A percentile compares a stretch with the other conserved stretches of the same genome.
Conservation (phyloP, 768 basidiomycete genomes). For the Boletus barrowsii region DNA sequence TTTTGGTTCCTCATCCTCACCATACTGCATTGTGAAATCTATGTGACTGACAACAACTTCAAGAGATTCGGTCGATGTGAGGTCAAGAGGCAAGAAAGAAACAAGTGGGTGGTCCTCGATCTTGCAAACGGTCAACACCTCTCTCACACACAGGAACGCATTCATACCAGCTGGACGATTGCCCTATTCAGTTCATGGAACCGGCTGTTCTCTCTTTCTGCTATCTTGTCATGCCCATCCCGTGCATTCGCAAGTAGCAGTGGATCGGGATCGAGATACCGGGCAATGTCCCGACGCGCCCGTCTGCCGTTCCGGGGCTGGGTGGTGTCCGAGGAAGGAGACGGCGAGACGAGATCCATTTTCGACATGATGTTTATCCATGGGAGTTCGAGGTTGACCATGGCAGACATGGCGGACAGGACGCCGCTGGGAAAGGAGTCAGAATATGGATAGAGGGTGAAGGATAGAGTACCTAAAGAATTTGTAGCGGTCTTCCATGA, state of each 20-base stretch:
- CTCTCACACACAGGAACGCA: background rate
- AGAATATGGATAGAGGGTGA: background rate
- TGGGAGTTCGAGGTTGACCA: conserved; percentile 96
- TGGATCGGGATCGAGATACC: conserved; percentile 97
- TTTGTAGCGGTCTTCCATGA: conserved; percentile 99
- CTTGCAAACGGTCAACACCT: conserved; percentile 38
- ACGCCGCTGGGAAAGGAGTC: conserved; percentile 63
- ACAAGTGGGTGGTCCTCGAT: conserved; percentile 99
- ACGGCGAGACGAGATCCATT: conserved; percentile 86
- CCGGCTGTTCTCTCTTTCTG: conserved; percentile 62
- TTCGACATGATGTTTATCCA: conserved; percentile 99
- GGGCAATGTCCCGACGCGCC: conserved; percentile 75
- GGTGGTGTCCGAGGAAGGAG: conserved; percentile 35
- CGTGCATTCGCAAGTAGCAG: conserved; percentile 65
- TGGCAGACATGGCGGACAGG: conserved; percentile 96
- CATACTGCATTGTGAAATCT: conserved; percentile 98
- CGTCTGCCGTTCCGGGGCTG: conserved; percentile 72
- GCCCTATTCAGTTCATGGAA: conserved; percentile 95
- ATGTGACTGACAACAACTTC: conserved; percentile 92
- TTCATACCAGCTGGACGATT: conserved; percentile 85
- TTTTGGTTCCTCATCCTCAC: conserved; percentile 97
- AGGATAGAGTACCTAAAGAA: conserved; percentile 72
- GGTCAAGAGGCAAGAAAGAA: conserved; percentile 92
- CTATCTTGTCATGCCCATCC: conserved; percentile 42
- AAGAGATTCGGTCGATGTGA: conserved; percentile 85